Percentiles rank a stretch among this genome's conserved stretches.
Evolutionary conservation across 202 grass and related monocot genomes (phyloP).

Genomic region (Hordeum pubiflorum): DNA sequence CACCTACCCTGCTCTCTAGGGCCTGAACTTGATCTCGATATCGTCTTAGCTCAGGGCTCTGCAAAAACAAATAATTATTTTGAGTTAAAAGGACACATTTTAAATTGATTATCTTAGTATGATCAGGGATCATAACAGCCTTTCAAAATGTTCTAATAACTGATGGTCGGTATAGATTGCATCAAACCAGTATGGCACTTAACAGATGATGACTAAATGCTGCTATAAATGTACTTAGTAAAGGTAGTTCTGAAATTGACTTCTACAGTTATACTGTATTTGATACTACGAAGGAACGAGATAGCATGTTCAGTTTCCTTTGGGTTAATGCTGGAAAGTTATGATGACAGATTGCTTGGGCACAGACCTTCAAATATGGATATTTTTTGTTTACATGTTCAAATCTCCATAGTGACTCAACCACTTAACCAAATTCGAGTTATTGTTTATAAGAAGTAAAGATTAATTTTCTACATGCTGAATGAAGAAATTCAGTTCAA

Average conservation of each 20-base stretch:
- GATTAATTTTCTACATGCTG: background rate
- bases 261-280: background rate
- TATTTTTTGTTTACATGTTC: background rate
- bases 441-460: background rate
- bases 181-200: background rate
- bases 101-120: background rate
- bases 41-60: conserved; percentile 58
- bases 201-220: conserved; percentile 1
- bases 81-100: conserved; percentile 8
- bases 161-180: background rate
- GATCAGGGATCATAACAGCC: background rate
- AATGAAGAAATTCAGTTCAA: conserved; percentile 1
- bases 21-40: conserved; percentile 47
- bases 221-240: background rate
- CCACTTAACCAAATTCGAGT: background rate
- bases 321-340: background rate
- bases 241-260: conserved; percentile 11
- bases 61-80: conserved; percentile 18
- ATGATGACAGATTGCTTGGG: conserved; percentile 13
- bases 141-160: background rate
- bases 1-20: conserved; percentile 55
- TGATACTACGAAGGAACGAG: conserved; percentile 1
- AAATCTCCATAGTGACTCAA: background rate
- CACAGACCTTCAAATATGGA: conserved; percentile 14
- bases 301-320: background rate